phyloP scores from a whole-genome alignment of 2,329 filamentous ascomycete species.

The Plectosphaerella cucumerina region DNA sequence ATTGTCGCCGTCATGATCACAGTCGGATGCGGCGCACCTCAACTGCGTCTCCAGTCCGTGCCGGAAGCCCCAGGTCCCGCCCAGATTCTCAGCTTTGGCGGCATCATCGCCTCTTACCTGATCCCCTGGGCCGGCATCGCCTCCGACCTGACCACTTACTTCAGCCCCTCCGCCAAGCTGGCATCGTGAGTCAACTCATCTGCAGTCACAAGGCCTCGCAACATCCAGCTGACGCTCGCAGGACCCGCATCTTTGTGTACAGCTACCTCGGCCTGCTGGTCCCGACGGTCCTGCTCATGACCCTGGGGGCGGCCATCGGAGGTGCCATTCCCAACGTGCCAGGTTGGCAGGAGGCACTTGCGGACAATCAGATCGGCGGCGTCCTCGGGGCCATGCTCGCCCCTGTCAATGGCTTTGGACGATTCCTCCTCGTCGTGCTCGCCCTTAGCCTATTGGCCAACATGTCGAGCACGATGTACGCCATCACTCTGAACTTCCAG shows the following conservation, averaged over 20 bases:
- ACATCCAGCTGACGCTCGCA: too few relatives aligned
- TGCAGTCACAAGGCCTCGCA: not conserved
- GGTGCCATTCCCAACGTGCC: conserved; percentile 52
- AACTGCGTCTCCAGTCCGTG: conserved; percentile 42
- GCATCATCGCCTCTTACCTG: conserved; percentile 60
- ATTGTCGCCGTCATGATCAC: conserved; percentile 51
- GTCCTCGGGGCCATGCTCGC: conserved; percentile 56
- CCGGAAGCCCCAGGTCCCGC: conserved; percentile 33
- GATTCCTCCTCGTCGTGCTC: conserved; percentile 57
- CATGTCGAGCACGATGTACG: conserved; percentile 55
- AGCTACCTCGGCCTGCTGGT: conserved; percentile 51
- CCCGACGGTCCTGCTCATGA: conserved; percentile 57
- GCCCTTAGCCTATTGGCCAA: conserved; percentile 56
- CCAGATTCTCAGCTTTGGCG: conserved; percentile 51
- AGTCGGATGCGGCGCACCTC: conserved; percentile 46
- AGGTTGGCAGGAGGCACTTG: conserved; percentile 50
- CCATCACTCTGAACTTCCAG: conserved; percentile 61
- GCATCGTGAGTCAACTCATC: conserved; percentile 20
- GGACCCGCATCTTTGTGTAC: conserved; percentile 45
- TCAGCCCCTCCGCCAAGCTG: conserved; percentile 39
- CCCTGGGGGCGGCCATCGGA: conserved; percentile 60
- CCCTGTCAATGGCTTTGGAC: conserved; percentile 55
- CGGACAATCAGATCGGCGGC: conserved; percentile 50
- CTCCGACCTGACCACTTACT: conserved; percentile 59
- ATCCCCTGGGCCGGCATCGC: conserved; percentile 57